Evolutionary conservation across 202 grass and related monocot species (phyloP), one percentile per base, ranked within the genome.

Genomic region (Elaeis oleifera): DNA sequence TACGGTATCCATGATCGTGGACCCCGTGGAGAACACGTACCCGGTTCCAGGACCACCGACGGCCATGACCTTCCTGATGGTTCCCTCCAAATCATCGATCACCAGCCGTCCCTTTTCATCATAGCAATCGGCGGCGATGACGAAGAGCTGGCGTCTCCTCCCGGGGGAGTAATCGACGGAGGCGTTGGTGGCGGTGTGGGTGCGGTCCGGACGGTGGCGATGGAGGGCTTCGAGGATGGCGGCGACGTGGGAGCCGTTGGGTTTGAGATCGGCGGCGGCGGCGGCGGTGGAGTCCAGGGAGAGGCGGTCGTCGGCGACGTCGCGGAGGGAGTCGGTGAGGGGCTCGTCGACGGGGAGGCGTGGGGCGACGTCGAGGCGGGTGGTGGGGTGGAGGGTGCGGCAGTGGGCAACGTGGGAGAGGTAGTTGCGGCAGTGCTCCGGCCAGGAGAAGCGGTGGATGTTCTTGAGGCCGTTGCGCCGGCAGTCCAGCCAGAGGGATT

Each of bases 401-500:
- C 54, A 67, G 53, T 74, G 60, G 50, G 74, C 80, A 29, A 85
- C 51, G 72, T 89, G 87, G 60, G 87, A 85, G 76, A 97, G 87
- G 79, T 90, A 97, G 79, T 80, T 74, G 58, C 71, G 84, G 71
- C 92, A 91, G 76, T 97, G 92, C 81, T 97, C 87, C 18, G 92
- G 87, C 92, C 92, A 91, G 0, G 92, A 97, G 79, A 91, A 97
- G 58, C 87, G 79, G 57, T 89, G 92, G 70, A 91, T 97, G 84
- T 97, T 90, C 54, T 77, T 80, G 57, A 97, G 87, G 51, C 92
- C 87, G 73, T 76, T 83, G 54, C 84, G 84, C 7, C 92, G 84
- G 69, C 84, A 85, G 22, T 97, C 87, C 17, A 51, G 22, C 92
- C 92, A 97, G 49, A 84, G 79, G 13, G 79, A 36, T 61, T 97